phyloP scores from a whole-genome alignment of 192 early-diverging fungal species.

The Mortierella alpina region DNA sequence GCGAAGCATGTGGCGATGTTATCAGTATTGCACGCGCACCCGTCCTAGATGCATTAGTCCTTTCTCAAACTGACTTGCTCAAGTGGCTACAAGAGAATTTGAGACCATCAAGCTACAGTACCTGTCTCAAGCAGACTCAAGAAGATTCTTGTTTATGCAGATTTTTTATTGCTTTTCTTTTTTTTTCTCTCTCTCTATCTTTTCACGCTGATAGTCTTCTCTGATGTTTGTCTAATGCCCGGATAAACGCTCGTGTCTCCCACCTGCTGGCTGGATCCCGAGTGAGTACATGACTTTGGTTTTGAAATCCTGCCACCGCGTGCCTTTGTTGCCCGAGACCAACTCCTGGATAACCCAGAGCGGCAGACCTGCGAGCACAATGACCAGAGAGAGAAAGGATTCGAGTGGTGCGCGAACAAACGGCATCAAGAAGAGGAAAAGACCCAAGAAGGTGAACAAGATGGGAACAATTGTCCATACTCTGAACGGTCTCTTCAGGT shows the following conservation, averaged over 20 bases:
- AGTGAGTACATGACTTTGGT: slow-evolving; percentile 25
- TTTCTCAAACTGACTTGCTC: background rate
- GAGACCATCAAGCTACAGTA: background rate
- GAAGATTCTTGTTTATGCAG: background rate
- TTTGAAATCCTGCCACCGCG: slow-evolving; percentile 50
- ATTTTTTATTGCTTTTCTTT: background rate
- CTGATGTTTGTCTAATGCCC: slow-evolving; percentile 7
- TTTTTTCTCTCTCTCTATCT: slow-evolving; percentile 7
- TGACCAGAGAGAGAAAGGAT: slow-evolving; percentile 59
- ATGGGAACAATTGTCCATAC: slow-evolving; percentile 78
- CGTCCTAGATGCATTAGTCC: background rate
- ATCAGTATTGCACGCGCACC: background rate
- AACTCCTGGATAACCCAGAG: slow-evolving; percentile 63
- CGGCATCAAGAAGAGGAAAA: slow-evolving; percentile 73
- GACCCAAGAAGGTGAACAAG: slow-evolving; percentile 67
- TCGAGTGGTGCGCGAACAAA: slow-evolving; percentile 66
- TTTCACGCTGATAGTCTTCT: background rate
- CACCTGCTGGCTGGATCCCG: slow-evolving; percentile 31
- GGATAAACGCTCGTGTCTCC: slow-evolving; percentile 39
- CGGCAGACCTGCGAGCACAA: slow-evolving; percentile 62
- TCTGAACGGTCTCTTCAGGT: slow-evolving; percentile 73
- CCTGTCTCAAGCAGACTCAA: background rate
- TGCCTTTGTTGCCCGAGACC: slow-evolving; percentile 44
- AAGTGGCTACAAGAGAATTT: background rate
- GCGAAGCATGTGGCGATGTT: background rate